phyloP scores from a whole-genome alignment of 2,329 filamentous ascomycete species.

The Lithohypha guttulata region DNA sequence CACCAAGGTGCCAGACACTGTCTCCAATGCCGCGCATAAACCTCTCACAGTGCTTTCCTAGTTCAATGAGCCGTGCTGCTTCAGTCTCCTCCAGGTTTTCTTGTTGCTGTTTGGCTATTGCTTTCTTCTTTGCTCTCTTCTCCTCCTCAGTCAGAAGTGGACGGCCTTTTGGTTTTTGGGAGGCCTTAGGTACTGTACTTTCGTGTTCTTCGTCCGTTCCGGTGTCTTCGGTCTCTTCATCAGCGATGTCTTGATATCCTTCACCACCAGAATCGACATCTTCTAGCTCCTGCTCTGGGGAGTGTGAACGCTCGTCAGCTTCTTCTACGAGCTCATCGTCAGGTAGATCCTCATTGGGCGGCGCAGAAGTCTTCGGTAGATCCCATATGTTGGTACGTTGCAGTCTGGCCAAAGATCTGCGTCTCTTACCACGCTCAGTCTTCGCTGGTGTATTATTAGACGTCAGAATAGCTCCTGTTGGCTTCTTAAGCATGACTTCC shows the following conservation, averaged over 20 bases:
- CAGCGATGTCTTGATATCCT: neutral
- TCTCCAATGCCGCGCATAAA: conserved; percentile 17
- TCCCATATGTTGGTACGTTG: no score
- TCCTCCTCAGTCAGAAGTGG: conserved; percentile 17
- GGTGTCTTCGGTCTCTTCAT: neutral
- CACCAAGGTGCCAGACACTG: conserved; percentile 17
- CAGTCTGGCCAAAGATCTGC: no score
- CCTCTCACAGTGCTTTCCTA: conserved; percentile 7
- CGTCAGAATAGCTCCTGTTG: conserved; percentile 10
- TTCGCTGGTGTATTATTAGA: conserved; percentile 14
- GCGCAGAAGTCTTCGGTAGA: no score
- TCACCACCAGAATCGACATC: neutral
- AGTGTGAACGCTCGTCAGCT: no score
- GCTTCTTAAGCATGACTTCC: conserved; percentile 3
- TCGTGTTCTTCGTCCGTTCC: neutral
- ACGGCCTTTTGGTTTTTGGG: no score
- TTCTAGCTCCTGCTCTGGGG: no score
- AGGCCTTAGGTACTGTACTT: no score
- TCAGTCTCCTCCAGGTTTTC: conserved; percentile 9
- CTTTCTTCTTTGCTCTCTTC: conserved; percentile 15
- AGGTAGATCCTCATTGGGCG: no score
- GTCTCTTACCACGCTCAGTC: neutral
- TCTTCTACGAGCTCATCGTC: no score
- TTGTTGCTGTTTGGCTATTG: conserved; percentile 3
- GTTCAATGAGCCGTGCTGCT: conserved; percentile 10